Conservation (phyloP, 176 grass and related monocot species). For the Aegilops longissima region DNA sequence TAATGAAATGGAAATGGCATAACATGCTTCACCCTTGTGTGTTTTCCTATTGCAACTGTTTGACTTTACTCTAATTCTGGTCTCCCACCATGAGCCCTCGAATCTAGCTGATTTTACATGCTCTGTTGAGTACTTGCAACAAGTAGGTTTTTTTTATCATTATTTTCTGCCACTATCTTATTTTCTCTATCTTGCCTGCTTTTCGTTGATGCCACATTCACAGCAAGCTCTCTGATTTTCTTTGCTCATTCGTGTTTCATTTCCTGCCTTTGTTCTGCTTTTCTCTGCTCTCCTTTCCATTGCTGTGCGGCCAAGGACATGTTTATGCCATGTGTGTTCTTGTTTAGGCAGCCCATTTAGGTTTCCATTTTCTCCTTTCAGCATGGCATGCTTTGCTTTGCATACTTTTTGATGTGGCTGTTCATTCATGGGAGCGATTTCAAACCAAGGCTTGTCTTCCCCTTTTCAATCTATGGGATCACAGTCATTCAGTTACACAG, state of each 20-base stretch:
- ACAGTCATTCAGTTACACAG: neutral
- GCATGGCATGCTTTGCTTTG: neutral
- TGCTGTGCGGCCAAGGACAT: neutral
- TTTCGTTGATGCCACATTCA: neutral
- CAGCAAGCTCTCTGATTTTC: neutral
- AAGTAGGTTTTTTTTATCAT: neutral
- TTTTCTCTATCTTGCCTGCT: neutral
- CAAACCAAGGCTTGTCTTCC: neutral
- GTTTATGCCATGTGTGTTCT: neutral
- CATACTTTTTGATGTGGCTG: neutral
- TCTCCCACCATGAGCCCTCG: neutral
- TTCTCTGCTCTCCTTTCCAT: neutral
- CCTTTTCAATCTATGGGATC: neutral
- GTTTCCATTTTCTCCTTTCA: neutral
- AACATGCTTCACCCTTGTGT: neutral
- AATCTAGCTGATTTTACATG: neutral
- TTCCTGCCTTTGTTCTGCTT: neutral
- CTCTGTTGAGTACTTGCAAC: neutral
- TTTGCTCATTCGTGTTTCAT: neutral
- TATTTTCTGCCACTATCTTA: neutral
- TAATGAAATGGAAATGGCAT: constrained; percentile 7
- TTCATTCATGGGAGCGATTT: constrained; percentile 11
- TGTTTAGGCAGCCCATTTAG: neutral
- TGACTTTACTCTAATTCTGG: neutral
- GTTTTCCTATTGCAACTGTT: neutral